phyloP scores from a whole-genome alignment of 805 yeast genomes.

The Saccharomycopsis fodiens region DNA sequence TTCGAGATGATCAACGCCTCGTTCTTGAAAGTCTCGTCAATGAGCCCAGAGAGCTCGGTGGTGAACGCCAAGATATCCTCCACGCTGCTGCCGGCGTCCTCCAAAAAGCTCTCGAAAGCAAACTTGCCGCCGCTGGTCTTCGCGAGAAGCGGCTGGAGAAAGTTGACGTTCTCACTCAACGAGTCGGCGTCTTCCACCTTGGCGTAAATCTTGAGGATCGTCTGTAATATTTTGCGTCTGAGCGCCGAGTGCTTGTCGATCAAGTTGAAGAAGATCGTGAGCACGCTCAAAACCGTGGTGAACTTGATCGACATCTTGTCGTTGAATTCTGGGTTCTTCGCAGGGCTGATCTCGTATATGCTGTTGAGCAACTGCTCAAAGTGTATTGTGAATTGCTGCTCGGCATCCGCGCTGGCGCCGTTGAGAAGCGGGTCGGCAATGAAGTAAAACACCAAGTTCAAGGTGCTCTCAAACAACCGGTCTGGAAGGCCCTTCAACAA shows the following conservation, averaged over 20 bases:
- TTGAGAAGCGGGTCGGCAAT: constrained; percentile 11
- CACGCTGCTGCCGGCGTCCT: constrained; percentile 1
- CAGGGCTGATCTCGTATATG: constrained; percentile 13
- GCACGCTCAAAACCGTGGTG: constrained; percentile 16
- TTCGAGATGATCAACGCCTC: constrained; percentile 15
- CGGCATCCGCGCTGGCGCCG: background rate
- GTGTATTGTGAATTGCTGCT: constrained; percentile 7
- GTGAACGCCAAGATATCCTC: constrained; percentile 11
- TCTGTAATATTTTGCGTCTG: constrained; percentile 13
- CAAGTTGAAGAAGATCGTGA: constrained; percentile 19
- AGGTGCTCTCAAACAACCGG: constrained; percentile 15
- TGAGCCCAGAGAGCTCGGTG: constrained; percentile 12
- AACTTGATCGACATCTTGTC: constrained; percentile 15
- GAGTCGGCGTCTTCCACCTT: constrained; percentile 16
- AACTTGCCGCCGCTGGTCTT: constrained; percentile 8
- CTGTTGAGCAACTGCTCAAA: constrained; percentile 9
- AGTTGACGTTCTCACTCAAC: constrained; percentile 11
- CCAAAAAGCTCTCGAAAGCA: constrained; percentile 16
- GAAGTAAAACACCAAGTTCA: constrained; percentile 20
- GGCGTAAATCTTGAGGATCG: constrained; percentile 12
- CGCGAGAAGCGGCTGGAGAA: constrained; percentile 15
- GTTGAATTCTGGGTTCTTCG: constrained; percentile 13
- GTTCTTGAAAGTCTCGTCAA: constrained; percentile 2
- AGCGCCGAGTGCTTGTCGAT: constrained; percentile 9
- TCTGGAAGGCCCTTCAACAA: constrained; percentile 12